Evolutionary conservation across 768 basidiomycete genomes (phyloP).

Genomic region (Suillus plorans): DNA sequence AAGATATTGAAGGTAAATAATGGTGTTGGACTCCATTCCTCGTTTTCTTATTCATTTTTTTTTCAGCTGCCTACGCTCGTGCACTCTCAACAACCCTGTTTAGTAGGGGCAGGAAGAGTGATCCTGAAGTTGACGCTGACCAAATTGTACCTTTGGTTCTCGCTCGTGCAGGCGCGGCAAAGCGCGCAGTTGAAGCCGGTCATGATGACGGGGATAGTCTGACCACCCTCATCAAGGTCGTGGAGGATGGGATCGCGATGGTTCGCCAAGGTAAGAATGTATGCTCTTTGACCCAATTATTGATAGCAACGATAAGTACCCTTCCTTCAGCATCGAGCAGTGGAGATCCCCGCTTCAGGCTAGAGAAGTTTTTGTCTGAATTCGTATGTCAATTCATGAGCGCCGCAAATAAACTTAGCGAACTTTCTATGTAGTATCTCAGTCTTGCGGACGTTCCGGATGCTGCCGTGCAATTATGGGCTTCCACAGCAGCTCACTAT

Average conservation of each 20-base stretch:
- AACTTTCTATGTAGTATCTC: constrained; percentile 40
- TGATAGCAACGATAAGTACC: not conserved
- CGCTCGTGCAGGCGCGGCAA: constrained; percentile 65
- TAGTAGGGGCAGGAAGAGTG: constrained; percentile 27
- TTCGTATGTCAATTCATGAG: constrained; percentile 54
- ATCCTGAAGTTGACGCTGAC: constrained; percentile 49
- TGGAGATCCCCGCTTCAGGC: constrained; percentile 74
- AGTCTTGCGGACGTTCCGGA: constrained; percentile 47
- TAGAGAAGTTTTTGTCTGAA: constrained; percentile 82
- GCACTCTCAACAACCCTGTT: constrained; percentile 58
- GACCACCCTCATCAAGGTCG: constrained; percentile 49
- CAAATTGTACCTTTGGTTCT: constrained; percentile 63
- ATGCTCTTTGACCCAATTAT: not conserved
- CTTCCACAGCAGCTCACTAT: constrained; percentile 62
- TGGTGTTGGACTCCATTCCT: not conserved
- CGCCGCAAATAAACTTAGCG: not conserved
- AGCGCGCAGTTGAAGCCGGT: constrained; percentile 48
- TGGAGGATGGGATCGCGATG: constrained; percentile 64
- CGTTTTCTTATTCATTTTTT: constrained; percentile 5
- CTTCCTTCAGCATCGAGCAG: constrained; percentile 48
- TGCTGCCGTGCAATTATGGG: constrained; percentile 61
- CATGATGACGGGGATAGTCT: constrained; percentile 53
- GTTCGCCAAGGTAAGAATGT: constrained; percentile 52
- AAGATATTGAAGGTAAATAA: not conserved
- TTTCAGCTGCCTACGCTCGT: constrained; percentile 54